Conservation (phyloP, 352 stramenopile genomes). For the Saprolegnia diclina region DNA sequence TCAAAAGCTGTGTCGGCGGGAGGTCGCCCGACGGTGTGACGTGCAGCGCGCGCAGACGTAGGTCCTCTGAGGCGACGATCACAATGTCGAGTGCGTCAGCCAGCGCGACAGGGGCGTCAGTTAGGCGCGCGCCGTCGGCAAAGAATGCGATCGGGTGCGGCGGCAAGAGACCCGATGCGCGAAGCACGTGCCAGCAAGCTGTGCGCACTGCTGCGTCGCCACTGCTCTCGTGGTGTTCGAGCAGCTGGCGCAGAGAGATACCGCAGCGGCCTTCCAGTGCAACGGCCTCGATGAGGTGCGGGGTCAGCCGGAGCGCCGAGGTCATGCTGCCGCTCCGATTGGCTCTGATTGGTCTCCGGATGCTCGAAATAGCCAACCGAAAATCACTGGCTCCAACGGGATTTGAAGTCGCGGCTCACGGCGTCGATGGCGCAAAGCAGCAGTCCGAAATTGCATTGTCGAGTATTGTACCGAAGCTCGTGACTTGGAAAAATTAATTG, state of each 20-base stretch:
- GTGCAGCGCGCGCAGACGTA: constrained; percentile 13
- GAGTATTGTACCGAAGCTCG: too few relatives aligned
- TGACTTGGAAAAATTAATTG: too few relatives aligned
- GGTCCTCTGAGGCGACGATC: constrained; percentile 12
- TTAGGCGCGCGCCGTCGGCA: neutral
- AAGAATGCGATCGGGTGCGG: neutral
- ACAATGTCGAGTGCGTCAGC: neutral
- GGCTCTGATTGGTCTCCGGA: neutral
- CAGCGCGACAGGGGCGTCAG: neutral
- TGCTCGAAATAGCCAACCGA: constrained; percentile 9
- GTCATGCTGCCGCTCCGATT: neutral
- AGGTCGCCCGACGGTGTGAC: neutral
- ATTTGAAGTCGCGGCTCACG: neutral
- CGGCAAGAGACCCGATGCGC: neutral
- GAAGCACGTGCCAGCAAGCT: constrained; percentile 1
- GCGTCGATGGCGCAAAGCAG: too few relatives aligned
- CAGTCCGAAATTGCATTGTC: too few relatives aligned
- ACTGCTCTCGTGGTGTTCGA: neutral
- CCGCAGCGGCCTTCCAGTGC: constrained; percentile 22
- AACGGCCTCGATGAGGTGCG: constrained; percentile 16
- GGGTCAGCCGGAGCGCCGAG: neutral
- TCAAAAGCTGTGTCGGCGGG: neutral
- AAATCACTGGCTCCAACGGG: neutral
- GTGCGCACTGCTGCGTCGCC: neutral
- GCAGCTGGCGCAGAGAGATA: neutral